These are phyloP conservation scores for Candida hungchunana DNA, from an alignment of 805 yeast genomes.

Conservation along the genomic window DNA sequence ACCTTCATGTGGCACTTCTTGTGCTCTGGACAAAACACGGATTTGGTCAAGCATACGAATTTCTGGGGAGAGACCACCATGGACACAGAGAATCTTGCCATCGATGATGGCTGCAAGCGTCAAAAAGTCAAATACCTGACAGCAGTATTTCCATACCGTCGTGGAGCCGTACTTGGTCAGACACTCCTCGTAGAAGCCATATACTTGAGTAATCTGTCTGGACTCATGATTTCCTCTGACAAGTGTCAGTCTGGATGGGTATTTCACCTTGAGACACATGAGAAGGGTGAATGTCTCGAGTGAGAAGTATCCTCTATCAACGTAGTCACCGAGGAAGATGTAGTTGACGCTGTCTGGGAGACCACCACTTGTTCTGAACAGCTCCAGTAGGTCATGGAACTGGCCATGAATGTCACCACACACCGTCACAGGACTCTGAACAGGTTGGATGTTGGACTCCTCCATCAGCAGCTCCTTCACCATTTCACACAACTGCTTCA, in stretches of 20 bases:
- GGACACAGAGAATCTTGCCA: conserved; percentile 91
- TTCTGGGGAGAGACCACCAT: conserved; percentile 96
- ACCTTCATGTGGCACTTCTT: conserved; percentile 98
- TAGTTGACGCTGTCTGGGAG: conserved; percentile 75
- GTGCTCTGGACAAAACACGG: conserved; percentile 90
- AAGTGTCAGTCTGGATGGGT: conserved; percentile 78
- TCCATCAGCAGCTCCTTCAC: conserved; percentile 95
- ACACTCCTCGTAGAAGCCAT: conserved; percentile 97
- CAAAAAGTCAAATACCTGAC: conserved; percentile 92
- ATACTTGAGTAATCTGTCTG: conserved; percentile 96
- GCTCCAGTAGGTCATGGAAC: conserved; percentile 88
- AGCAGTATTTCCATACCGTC: conserved; percentile 94
- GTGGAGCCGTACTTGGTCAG: conserved; percentile 78
- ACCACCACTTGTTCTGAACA: conserved; percentile 90
- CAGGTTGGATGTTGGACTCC: conserved; percentile 92
- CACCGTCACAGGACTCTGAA: conserved; percentile 87
- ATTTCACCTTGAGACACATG: conserved; percentile 89
- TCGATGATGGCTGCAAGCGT: conserved; percentile 95
- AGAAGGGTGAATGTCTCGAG: conserved; percentile 89
- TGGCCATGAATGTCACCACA: conserved; percentile 99
- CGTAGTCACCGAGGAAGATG: conserved; percentile 92
- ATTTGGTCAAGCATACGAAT: conserved; percentile 96
- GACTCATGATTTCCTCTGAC: conserved; percentile 98
- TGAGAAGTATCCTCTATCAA: conserved; percentile 95
- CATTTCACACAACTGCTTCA: conserved; percentile 94